phyloP scores from a whole-genome alignment of 352 stramenopile genomes.

The Phytophthora pisi region DNA sequence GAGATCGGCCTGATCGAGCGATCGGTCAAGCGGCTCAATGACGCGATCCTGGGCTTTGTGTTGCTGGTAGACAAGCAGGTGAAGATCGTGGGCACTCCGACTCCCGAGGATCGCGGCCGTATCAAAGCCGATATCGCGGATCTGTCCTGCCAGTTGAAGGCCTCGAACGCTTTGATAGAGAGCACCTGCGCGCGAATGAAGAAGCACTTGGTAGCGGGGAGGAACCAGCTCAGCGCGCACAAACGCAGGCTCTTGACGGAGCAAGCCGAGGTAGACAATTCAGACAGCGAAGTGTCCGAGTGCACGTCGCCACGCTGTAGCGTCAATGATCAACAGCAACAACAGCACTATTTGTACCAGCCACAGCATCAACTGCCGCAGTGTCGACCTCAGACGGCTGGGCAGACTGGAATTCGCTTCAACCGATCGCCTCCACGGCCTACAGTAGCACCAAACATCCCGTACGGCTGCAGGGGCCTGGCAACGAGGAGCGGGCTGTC shows the following conservation, averaged over 20 bases:
- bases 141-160: slow-evolving; percentile 60
- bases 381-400: slow-evolving; percentile 13
- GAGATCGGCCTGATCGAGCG: slow-evolving; percentile 63
- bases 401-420: slow-evolving; percentile 25
- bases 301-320: slow-evolving; percentile 31
- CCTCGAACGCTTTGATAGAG: slow-evolving; percentile 57
- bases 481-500: slow-evolving; percentile 15
- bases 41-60: slow-evolving; percentile 67
- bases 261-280: slow-evolving; percentile 29
- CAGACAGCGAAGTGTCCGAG: slow-evolving; percentile 25
- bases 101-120: slow-evolving; percentile 47
- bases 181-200: slow-evolving; percentile 68
- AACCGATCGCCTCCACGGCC: slow-evolving; percentile 31
- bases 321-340: slow-evolving; percentile 30
- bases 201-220: slow-evolving; percentile 46
- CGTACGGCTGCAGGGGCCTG: slow-evolving; percentile 29
- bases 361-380: slow-evolving; percentile 16
- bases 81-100: slow-evolving; percentile 59
- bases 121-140: slow-evolving; percentile 70
- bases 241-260: slow-evolving; percentile 42
- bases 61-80: slow-evolving; percentile 82
- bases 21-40: slow-evolving; percentile 59
- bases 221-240: slow-evolving; percentile 62
- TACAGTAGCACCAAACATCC: slow-evolving; percentile 15
- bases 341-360: slow-evolving; percentile 19